Base-by-base conservation (phyloP, 176 grass and related monocot species). In the Pontederia paniculata region DNA sequence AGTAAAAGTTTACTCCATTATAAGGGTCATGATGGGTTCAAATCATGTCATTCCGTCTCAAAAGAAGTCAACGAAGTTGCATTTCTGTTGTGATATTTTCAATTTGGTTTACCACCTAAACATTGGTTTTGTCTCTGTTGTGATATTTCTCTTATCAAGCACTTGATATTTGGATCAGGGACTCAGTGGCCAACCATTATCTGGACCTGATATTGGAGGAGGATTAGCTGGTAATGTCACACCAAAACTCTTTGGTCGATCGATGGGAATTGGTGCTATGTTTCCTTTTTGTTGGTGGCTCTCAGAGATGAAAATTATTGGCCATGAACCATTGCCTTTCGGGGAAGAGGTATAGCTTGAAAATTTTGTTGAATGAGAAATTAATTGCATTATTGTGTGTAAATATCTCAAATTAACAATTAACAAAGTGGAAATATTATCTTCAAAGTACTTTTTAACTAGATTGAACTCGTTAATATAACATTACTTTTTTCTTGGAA, bases 131-230 rank as follows among this genome's bases (percentile, higher is more conserved):
- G 25, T 1, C 5, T 5, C n/a, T 50, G 8, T 12, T 9, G 8
- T 62, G 42, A 13, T 9, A 28, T 9, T 22, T 17, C 37, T n/a
- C 31, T 25, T 45, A 11, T 22, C 50, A 16, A 51, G 52, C 31
- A 18, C 69, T 61, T 58, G 22, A 46, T 49, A 7, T 74, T 66
- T 41, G 21, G 9, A 16, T 69, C 70, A 96, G 90, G 85, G 90
- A 62, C 74, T 96, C 44, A 96, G 90, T 65, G 90, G 85, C 41
- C 90, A 96, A 60, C 91, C 91, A 57, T 83, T 86, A 12, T 81
- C 91, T 50, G 91, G 91, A 61, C 91, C 91, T 58, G 91, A 96
- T 76, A 87, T 96, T 78, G 91, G 91, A 58, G n/a, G n/a, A n/a
- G 91, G 90, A 17, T 96, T 89, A 74, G 85, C 77, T 57, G 91